A percentile compares a stretch with the other conserved stretches of the same genome.
Conservation (phyloP, 352 stramenopile genomes). For the Phytophthora rubi region DNA sequence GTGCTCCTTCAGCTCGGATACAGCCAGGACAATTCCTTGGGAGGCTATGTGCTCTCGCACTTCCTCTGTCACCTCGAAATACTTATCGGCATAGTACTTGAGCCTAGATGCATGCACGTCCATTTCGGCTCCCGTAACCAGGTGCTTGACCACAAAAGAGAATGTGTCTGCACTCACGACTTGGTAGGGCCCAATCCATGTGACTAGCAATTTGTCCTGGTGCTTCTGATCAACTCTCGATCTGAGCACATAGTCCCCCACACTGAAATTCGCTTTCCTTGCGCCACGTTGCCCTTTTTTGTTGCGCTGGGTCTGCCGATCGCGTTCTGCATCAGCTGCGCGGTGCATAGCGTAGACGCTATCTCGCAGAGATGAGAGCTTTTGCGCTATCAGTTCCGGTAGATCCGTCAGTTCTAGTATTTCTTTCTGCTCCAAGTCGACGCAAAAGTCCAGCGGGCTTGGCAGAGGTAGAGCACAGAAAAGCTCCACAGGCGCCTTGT, state of each 20-base stretch:
- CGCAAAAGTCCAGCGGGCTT: neutral
- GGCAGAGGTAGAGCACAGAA: slow-evolving; percentile 22
- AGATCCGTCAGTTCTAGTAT: slow-evolving; percentile 1
- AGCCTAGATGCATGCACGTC: slow-evolving; percentile 32
- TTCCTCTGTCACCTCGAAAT: slow-evolving; percentile 31
- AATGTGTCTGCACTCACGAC: slow-evolving; percentile 23
- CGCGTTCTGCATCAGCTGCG: neutral
- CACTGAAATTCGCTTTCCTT: slow-evolving; percentile 22
- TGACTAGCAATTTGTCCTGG: slow-evolving; percentile 35
- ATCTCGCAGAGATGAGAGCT: slow-evolving; percentile 5
- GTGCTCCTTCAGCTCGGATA: slow-evolving; percentile 9
- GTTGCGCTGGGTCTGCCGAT: neutral
- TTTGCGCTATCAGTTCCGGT: neutral
- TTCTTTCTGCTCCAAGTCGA: slow-evolving; percentile 1
- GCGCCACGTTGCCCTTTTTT: slow-evolving; percentile 5
- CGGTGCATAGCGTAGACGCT: slow-evolving; percentile 14
- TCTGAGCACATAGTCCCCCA: slow-evolving; percentile 39
- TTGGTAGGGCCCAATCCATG: slow-evolving; percentile 36
- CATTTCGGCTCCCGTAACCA: slow-evolving; percentile 10
- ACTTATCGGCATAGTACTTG: slow-evolving; percentile 38
- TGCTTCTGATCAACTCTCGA: slow-evolving; percentile 35
- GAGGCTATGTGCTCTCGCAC: slow-evolving; percentile 21
- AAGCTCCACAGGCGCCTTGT: slow-evolving; percentile 24
- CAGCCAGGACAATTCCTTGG: slow-evolving; percentile 25
- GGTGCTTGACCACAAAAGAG: slow-evolving; percentile 24